Base-by-base conservation (phyloP, 78 protist species). In the Chrysochromulina parva region DNA sequence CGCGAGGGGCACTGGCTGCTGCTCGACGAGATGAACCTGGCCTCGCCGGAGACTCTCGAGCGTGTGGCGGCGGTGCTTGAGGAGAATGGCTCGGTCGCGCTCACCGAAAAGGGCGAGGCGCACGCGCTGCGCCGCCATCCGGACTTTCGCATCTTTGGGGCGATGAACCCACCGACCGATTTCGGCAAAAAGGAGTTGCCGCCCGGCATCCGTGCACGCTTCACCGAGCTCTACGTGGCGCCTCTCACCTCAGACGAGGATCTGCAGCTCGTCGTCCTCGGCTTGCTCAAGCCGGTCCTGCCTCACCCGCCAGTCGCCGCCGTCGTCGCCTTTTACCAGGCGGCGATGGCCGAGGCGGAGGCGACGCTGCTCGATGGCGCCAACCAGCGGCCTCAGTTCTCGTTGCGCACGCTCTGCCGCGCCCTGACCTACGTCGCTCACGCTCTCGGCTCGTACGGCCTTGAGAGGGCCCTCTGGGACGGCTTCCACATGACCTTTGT, bases 91-190 rank as follows among this genome's bases (percentile, higher is more conserved):
- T 90, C 98, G 14, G 11, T 98, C 3, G 81, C 95, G 20, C 92
- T 99, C 59, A 94, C 95, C 2, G 99, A 99, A 73, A 47, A 85
- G 52, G 99, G 99, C 28, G 98, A 95, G 9, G 82, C 85, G 2
- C 93, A 80, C 13, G 93, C 97, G 28, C 89, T 99, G 22, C 57
- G 50, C 57, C 91, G 99, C 11, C 99, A 98, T 88, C 97, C 98
- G 14, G 52, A 96, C 90, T 99, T 99, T 93, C 78, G 99, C 80
- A 55, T 99, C 2, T 97, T 99, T 66, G 99, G 98, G 13, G 96
- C 98, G 94, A 99, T 99, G 99, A 99, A 99, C 93, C 99, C 99
- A 9, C 97, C 99, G 38, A 98, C 99, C 6, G 99, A 99, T 74
- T 97, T 94, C 17, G 99, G 99, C 55, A 99, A 99, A 96, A 96